phyloP scores from a whole-genome alignment of 106 monocot genomes.

The Iris macrosiphon region DNA sequence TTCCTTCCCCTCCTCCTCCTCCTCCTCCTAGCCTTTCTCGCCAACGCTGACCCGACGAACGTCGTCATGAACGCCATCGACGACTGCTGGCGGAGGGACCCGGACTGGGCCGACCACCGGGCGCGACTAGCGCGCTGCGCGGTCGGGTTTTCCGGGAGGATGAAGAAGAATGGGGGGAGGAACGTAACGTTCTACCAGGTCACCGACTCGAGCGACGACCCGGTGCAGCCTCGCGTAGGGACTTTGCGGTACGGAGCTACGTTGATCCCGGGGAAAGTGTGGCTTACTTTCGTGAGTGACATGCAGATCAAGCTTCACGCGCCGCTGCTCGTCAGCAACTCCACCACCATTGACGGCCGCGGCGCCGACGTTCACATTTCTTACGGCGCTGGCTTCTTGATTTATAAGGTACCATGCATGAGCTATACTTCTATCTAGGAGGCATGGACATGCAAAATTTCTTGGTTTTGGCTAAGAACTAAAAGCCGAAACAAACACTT shows the following conservation, averaged over 20 bases:
- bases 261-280: constrained; percentile 39
- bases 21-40: background rate
- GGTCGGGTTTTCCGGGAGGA: constrained; percentile 61
- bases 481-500: too few species aligned
- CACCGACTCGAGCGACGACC: too few species aligned
- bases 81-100: constrained; percentile 34
- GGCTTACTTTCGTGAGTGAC: constrained; percentile 45
- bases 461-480: too few species aligned
- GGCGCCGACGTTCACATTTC: constrained; percentile 55
- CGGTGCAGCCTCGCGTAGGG: constrained; percentile 24
- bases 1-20: background rate
- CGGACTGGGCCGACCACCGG: constrained; percentile 40
- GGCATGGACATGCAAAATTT: too few species aligned
- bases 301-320: constrained; percentile 51
- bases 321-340: constrained; percentile 43
- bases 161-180: constrained; percentile 26
- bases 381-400: constrained; percentile 42
- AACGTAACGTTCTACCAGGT: too few species aligned
- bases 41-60: background rate
- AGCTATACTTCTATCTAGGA: too few species aligned
- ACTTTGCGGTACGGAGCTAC: constrained; percentile 10
- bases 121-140: constrained; percentile 48
- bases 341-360: constrained; percentile 68
- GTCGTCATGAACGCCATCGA: constrained; percentile 26
- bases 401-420: constrained; percentile 13